A percentile compares a stretch with the other conserved stretches of the same genome.
These are phyloP conservation scores for Pseudogymnoascus sp. DNA, from an alignment of 2,329 filamentous ascomycete genomes.

Conservation along the genomic window DNA sequence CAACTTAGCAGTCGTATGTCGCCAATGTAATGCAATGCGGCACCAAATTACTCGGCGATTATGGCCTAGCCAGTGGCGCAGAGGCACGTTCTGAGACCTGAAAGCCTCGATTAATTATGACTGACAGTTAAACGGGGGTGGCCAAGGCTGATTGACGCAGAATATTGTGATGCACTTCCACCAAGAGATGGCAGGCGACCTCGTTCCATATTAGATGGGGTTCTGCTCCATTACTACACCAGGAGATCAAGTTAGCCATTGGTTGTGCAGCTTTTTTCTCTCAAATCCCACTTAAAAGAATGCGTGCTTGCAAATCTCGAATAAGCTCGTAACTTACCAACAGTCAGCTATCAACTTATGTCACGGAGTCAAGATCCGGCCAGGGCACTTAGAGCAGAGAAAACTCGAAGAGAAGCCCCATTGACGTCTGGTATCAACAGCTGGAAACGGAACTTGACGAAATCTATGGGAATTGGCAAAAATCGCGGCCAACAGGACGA, in stretches of 20 bases:
- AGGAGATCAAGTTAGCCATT: not conserved
- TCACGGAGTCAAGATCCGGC: not conserved
- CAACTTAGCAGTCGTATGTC: not conserved
- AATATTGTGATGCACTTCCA: not conserved
- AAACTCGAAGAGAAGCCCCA: not conserved
- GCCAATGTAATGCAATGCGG: not conserved
- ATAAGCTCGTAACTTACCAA: not conserved
- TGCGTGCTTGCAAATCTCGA: not conserved
- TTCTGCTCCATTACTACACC: not conserved
- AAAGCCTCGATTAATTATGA: not conserved
- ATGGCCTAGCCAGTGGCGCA: not conserved
- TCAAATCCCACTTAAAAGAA: no score
- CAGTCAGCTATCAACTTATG: not conserved
- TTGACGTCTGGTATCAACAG: not conserved
- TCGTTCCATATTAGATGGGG: not conserved
- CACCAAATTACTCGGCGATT: not conserved
- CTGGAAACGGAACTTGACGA: not conserved
- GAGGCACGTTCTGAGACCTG: not conserved
- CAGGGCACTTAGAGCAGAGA: not conserved
- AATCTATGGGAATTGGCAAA: not conserved
- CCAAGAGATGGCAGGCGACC: not conserved
- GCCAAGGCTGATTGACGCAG: not conserved
- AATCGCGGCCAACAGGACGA: not conserved
- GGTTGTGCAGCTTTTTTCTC: not conserved
- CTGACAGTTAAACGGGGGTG: not conserved